Evolutionary conservation across 1,284 basidiomycete genomes (phyloP), one percentile per base, ranked within the genome.

Genomic region (Xerocomus nothofagi): DNA sequence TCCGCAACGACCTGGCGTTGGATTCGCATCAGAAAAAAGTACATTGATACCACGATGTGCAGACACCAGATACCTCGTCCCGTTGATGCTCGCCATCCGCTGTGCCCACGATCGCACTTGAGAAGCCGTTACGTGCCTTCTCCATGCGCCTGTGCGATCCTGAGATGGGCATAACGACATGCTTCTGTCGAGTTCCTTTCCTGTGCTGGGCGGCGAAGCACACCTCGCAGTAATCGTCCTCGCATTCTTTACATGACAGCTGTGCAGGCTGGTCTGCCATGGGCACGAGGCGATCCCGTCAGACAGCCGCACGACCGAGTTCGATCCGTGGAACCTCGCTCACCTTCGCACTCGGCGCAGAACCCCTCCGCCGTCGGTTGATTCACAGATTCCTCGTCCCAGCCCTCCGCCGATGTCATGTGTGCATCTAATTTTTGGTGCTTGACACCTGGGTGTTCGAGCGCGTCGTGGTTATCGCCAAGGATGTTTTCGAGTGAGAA

Each of bases 331-430:
- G 23, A 8, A 17, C 21, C n/a, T 14, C 18, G 65, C 76, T 56
- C 50, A 89, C 88, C 88, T 80, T 91, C 88, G 63, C 88, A 91
- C 65, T 91, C 88, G 46, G 90, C 68, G 57, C 88, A 91, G 61
- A 75, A 88, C 0, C 88, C 88, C 48, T 88, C 82, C 7, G 73
- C 70, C 6, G 72, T 71, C 11, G 75, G 73, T 32, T 67, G 71
- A 49, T 77, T 74, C 2, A 55, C 63, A 4, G 71, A 69, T 60
- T 86, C 85, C 57, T 88, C 84, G 51, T 88, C 84, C 82, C 81
- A 85, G 9, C 81, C 81, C 32, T 72, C 73, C 18, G 73, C 71
- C 7, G 70, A 63, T 24, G 64, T 58, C 37, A 50, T 17, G 9
- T 20, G 3, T 15, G 47, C 53, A 14, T 57, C 55, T 20, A 44